These are phyloP conservation scores for Entonaema liquescens DNA, from an alignment of 495 filamentous ascomycete species.

Conservation along the genomic window DNA sequence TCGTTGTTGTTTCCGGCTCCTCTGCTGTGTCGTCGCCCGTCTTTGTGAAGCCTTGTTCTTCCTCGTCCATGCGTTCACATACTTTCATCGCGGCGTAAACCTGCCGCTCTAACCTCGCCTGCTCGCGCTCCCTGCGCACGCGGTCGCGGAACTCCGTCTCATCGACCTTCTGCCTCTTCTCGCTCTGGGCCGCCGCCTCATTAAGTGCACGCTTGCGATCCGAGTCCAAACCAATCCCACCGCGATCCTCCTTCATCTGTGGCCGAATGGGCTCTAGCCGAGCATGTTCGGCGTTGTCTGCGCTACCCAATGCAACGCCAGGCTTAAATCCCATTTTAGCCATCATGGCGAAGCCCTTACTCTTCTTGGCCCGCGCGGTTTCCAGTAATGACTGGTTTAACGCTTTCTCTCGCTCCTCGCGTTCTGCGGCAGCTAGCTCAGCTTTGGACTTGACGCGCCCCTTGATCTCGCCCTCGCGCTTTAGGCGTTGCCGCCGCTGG, in stretches of 20 bases:
- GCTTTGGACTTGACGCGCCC: constrained; percentile 78
- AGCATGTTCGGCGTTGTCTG: constrained; percentile 34
- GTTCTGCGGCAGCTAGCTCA: constrained; percentile 76
- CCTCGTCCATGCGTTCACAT: constrained; percentile 74
- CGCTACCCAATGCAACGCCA: constrained; percentile 70
- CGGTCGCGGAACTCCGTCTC: constrained; percentile 82
- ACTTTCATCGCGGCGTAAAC: constrained; percentile 82
- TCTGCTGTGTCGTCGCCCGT: constrained; percentile 27
- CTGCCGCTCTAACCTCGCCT: constrained; percentile 70
- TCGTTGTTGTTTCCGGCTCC: constrained; percentile 5
- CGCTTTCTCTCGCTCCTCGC: constrained; percentile 74
- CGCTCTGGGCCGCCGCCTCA: constrained; percentile 66
- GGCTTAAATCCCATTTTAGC: constrained; percentile 92
- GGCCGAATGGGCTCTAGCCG: constrained; percentile 69
- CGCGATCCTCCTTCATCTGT: constrained; percentile 76
- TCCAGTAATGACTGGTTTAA: constrained; percentile 72
- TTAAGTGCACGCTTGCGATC: constrained; percentile 83
- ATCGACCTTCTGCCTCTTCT: constrained; percentile 68
- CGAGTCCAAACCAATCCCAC: constrained; percentile 85
- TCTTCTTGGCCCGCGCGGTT: constrained; percentile 54
- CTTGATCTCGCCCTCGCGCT: constrained; percentile 67
- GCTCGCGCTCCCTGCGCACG: constrained; percentile 74
- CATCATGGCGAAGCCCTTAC: constrained; percentile 96
- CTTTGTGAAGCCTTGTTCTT: constrained; percentile 29
- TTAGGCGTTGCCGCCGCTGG: constrained; percentile 62